phyloP scores from a whole-genome alignment of 441 rosid species.

The Adansonia madagascariensis region DNA sequence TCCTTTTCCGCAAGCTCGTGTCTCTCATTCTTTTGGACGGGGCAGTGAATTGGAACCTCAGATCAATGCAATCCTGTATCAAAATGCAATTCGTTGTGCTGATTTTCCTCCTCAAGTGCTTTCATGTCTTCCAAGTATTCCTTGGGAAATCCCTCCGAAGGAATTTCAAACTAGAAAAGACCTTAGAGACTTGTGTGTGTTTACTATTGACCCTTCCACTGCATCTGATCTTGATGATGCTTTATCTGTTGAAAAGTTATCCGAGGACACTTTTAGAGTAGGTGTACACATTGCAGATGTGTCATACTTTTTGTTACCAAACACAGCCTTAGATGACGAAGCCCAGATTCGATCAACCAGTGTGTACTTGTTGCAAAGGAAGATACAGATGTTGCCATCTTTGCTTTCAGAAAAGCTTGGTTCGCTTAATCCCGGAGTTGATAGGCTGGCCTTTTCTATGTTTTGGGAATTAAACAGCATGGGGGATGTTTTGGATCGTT shows the following conservation, averaged over 20 bases:
- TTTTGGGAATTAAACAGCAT: conserved; percentile 69
- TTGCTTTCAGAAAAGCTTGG: conserved; percentile 70
- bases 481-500: conserved; percentile 65
- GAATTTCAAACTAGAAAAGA: conserved; percentile 68
- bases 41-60: conserved; percentile 74
- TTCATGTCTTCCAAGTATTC: conserved; percentile 64
- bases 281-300: conserved; percentile 95
- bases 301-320: conserved; percentile 87
- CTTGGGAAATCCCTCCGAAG: conserved; percentile 78
- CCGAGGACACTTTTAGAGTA: conserved; percentile 64
- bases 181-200: conserved; percentile 71
- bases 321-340: conserved; percentile 71
- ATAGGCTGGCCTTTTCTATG: conserved; percentile 84
- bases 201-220: conserved; percentile 76
- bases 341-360: conserved; percentile 79
- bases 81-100: conserved; percentile 62
- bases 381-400: conserved; percentile 82
- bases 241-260: conserved; percentile 68
- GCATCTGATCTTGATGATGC: conserved; percentile 96
- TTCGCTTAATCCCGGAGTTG: conserved; percentile 86
- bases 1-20: conserved; percentile 57
- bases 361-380: conserved; percentile 65
- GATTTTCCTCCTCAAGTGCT: conserved; percentile 66
- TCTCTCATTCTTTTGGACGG: conserved; percentile 66
- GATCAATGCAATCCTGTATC: conserved; percentile 68